Base-by-base conservation (phyloP, 805 yeast genomes). In the Myxozyma sirexii region DNA sequence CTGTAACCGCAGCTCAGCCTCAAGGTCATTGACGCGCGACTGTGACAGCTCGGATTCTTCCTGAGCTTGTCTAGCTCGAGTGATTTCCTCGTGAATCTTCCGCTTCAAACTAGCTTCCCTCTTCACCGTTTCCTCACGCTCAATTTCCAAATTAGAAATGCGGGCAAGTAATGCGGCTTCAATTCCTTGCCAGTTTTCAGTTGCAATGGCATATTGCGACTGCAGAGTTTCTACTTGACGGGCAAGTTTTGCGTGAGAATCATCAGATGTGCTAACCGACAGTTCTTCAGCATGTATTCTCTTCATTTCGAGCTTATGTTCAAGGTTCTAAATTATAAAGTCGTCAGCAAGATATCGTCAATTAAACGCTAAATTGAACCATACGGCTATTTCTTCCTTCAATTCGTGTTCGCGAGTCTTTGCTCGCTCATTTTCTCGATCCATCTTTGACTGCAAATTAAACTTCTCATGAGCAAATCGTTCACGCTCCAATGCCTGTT, bases 161-260 rank as follows among this genome's bases (percentile, higher is more conserved):
- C 80, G 81, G 7, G 74, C 71, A 61, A 79, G 75, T 60, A 90
- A 77, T 2, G 84, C 78, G 41, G 87, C 80, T 72, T 94, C 97
- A 44, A 90, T 84, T 19, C 84, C 76, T 57, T 87, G 85, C 96
- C 97, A 90, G 71, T 87, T 89, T 63, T 86, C 90, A 57, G 86
- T 86, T 0, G 93, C 87, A 15, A 85, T 80, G 6, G 88, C 81
- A 65, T 88, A 86, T 71, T 91, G 94, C 1, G 82, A 76, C 68
- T 87, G 91, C 21, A 89, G 69, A 15, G 80, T 74, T 45, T 80
- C 83, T 64, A 85, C 84, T 42, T 82, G 80, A 13, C 71, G 68
- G 37, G 71, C 62, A 31, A 72, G 59, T 35, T 77, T 71, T 55
- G 75, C 77, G 49, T 77, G 78, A 39, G 74, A 60, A 35, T 60